These are phyloP conservation scores for Hordeum marinum DNA, from an alignment of 176 grass and related monocot genomes.

Conservation along the genomic window DNA sequence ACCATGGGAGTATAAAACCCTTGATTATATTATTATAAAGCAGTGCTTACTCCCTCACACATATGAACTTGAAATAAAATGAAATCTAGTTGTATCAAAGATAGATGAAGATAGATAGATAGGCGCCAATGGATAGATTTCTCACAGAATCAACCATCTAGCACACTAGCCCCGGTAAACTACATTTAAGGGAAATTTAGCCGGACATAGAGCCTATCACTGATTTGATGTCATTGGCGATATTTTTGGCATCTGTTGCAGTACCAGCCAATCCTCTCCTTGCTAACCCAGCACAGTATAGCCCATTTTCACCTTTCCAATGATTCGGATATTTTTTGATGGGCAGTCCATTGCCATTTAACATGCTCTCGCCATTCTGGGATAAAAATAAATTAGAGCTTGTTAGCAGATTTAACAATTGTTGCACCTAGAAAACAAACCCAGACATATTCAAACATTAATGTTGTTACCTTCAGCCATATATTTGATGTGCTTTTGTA, in stretches of 20 bases:
- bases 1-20: background rate
- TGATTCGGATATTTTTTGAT: background rate
- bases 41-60: background rate
- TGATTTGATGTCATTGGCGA: background rate
- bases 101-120: background rate
- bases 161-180: background rate
- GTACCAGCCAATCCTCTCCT: background rate
- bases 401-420: background rate
- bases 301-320: background rate
- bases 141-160: background rate
- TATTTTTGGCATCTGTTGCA: background rate
- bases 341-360: background rate
- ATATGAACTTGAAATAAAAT: background rate
- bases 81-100: background rate
- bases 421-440: background rate
- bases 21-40: background rate
- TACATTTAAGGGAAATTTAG: background rate
- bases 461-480: conserved; percentile 17
- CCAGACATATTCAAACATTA: background rate
- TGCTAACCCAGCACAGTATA: background rate
- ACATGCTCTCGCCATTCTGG: background rate
- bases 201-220: background rate
- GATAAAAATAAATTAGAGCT: background rate
- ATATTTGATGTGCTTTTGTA: conserved; percentile 30
- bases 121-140: background rate